Conservation (phyloP, 2,329 filamentous ascomycete genomes). For the Cucurbitaria berberidis region DNA sequence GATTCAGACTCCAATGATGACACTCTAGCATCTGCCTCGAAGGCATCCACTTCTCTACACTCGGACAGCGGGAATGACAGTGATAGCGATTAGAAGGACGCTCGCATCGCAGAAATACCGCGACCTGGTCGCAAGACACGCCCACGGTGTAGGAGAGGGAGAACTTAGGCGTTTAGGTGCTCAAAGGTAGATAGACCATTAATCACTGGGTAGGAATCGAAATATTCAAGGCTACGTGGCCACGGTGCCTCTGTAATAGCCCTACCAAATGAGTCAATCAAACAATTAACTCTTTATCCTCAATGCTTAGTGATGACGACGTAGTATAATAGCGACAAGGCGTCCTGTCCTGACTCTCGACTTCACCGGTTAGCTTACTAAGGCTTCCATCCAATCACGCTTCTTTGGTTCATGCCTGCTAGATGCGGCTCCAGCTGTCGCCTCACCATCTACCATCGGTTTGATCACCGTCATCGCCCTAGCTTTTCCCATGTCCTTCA, state of each 20-base stretch:
- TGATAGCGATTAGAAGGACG: constrained; percentile 12
- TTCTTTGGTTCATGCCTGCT: not conserved
- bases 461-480: not conserved
- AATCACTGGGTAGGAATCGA: too few relatives aligned
- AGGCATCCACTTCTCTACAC: constrained; percentile 1
- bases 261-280: constrained; percentile 33
- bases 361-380: not conserved
- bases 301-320: too few relatives aligned
- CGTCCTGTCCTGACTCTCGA: not conserved
- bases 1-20: constrained; percentile 12
- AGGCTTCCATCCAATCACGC: not conserved
- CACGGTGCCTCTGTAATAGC: too few relatives aligned
- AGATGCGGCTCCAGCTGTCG: not conserved
- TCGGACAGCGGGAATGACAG: constrained; percentile 25
- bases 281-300: constrained; percentile 27
- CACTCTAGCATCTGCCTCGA: not conserved
- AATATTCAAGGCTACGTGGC: too few relatives aligned
- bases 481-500: not conserved
- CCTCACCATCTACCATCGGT: not conserved
- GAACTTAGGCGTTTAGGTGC: too few relatives aligned
- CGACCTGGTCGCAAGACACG: too few relatives aligned
- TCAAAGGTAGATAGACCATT: too few relatives aligned
- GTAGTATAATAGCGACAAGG: too few relatives aligned
- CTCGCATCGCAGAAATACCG: too few relatives aligned
- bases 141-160: too few relatives aligned